Percentiles rank a stretch among this genome's conserved stretches.
Conservation (phyloP, 768 basidiomycete genomes). For the Tremella fuciformis region DNA sequence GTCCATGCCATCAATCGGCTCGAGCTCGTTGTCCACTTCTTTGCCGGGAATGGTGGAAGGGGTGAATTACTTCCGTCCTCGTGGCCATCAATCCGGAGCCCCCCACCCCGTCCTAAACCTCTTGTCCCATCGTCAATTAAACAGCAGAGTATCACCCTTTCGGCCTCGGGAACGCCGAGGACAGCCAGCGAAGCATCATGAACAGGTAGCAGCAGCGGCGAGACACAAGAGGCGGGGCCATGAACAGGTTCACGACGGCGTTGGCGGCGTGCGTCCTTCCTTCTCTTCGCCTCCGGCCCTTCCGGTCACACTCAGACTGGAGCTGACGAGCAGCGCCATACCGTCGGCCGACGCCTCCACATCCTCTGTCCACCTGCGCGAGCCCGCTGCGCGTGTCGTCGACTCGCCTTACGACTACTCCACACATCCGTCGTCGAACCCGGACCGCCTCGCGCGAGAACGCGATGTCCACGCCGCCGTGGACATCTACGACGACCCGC, state of each 20-base stretch:
- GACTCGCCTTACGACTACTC: slow-evolving; percentile 10
- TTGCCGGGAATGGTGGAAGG: neutral
- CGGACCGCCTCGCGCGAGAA: neutral
- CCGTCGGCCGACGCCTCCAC: neutral
- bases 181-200: slow-evolving; percentile 3
- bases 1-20: neutral
- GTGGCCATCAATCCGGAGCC: slow-evolving; percentile 1
- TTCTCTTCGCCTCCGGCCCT: neutral
- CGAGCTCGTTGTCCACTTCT: neutral
- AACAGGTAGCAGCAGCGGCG: neutral
- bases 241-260: slow-evolving; percentile 35
- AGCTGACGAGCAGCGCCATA: slow-evolving; percentile 5
- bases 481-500: slow-evolving; percentile 11
- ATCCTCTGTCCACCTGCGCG: neutral
- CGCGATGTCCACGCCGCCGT: neutral
- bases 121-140: slow-evolving; percentile 1
- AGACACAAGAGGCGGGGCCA: slow-evolving; percentile 5
- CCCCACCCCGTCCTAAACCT: neutral
- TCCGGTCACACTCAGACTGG: too few species aligned
- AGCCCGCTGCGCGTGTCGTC: slow-evolving; percentile 14
- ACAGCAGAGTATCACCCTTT: neutral
- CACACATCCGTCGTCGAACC: slow-evolving; percentile 16
- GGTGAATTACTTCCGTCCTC: slow-evolving; percentile 3
- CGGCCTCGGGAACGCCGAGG: neutral
- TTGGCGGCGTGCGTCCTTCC: slow-evolving; percentile 24